Base-by-base conservation (phyloP, 352 stramenopile species). In the Globisporangium spiculum region DNA sequence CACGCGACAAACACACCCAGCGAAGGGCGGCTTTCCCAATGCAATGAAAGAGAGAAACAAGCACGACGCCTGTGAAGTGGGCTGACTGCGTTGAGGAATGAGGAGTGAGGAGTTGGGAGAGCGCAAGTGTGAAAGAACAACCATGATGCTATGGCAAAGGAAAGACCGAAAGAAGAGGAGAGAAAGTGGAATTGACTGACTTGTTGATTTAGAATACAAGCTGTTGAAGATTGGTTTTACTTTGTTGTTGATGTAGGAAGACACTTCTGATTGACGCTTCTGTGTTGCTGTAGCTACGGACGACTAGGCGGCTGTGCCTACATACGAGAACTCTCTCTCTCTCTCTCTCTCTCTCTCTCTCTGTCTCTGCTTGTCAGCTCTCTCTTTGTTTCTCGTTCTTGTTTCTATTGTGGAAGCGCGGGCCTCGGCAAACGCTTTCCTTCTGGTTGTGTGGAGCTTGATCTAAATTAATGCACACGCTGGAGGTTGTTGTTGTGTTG, bases 401-500 rank as follows among this genome's bases (percentile, higher is more conserved):
- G 58, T 50, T 32, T 53, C 34, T 63, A 63, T n/a, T 63, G 34
- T 16, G 24, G 5, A 14, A 18, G 8, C 14, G n/a, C 46, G 41
- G n/a, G 16, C 41, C 41, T 50, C 22, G 41, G 16, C 2, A 5
- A n/a, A 5, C 10, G 36, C 34, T 44, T 16, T 44, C 10, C 36
- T 44, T 32, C 36, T 30, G 3, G 58, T 24, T 36, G 6, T 30
- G 27, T 36, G 38, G 38, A n/a, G 10, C 44, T 52, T 7, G 22
- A 18, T 60, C 27, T 60, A 60, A 60, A 4, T 64, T 64, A 64
- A 22, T 65, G 60, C 60, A 48, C 60, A 65, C 58, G 27, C 20
- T 57, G 16, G 8, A 46, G 14, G 24, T 65, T 57, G 22, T 48
- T 57, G 24, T 26, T 64, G 59, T 38, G 32, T 9, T 36, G 32